Percentiles rank a stretch among this genome's conserved stretches.
Conservation (phyloP, 352 stramenopile genomes). For the Phytopythium litorale region DNA sequence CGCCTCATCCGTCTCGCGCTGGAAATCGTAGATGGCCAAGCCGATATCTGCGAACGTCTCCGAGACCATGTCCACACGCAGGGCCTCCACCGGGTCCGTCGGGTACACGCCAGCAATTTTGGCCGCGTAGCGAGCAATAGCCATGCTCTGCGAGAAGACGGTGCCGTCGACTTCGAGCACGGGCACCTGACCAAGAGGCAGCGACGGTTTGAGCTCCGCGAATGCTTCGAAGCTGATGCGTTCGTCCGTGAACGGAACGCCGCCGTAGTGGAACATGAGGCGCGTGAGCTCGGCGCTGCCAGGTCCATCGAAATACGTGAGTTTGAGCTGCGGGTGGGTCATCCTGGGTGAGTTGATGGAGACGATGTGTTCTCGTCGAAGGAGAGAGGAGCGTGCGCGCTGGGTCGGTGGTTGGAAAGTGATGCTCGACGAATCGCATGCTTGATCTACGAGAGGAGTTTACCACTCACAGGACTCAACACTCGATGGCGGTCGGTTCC, state of each 20-base stretch:
- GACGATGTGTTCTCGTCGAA: too few species aligned
- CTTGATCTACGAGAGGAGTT: too few species aligned
- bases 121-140: constrained; percentile 39
- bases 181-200: constrained; percentile 39
- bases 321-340: constrained; percentile 29
- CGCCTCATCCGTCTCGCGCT: constrained; percentile 20
- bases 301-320: constrained; percentile 57
- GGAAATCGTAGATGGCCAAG: constrained; percentile 17
- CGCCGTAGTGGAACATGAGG: constrained; percentile 35
- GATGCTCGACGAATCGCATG: too few species aligned
- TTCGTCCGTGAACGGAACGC: constrained; percentile 30
- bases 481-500: too few species aligned
- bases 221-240: constrained; percentile 24
- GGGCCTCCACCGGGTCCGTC: constrained; percentile 15
- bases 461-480: too few species aligned
- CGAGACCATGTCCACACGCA: constrained; percentile 28
- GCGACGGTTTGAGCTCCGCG: constrained; percentile 22
- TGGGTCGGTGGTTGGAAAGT: too few species aligned
- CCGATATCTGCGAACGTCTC: constrained; percentile 34
- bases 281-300: constrained; percentile 47
- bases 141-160: constrained; percentile 32
- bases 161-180: constrained; percentile 30
- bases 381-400: too few species aligned
- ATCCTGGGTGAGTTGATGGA: constrained; percentile 6
- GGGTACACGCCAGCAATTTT: constrained; percentile 33